Base-by-base conservation (phyloP, 495 filamentous ascomycete species). In the Daldinia childiae region DNA sequence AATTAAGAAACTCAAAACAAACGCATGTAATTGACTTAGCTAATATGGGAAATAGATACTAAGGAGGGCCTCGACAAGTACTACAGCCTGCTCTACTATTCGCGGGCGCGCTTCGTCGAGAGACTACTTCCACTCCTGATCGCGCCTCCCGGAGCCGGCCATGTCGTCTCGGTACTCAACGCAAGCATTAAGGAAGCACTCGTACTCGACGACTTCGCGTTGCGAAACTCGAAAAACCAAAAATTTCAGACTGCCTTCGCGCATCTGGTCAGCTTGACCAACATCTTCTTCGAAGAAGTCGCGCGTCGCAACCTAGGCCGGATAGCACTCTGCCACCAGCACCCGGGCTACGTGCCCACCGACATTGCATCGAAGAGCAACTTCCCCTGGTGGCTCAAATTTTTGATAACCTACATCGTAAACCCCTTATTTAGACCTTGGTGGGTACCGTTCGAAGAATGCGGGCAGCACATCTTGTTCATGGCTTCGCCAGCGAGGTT, bases 41-140 rank as follows among this genome's bases (percentile, higher is more conserved):
- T 45, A 39, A 41, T 6, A 43, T 29, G 57, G 26, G 30, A 27
- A 58, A 26, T 45, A 76, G 75, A 76, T 27, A 74, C 70, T 4
- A 21, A 52, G 26, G 77, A 76, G 45, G 73, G 73, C 39, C 63
- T 76, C 43, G 73, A 74, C 38, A 62, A 59, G 50, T 60, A 64
- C 36, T 64, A 70, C 64, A 64, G 60, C 26, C 65, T 77, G n/a
- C 54, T 66, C 41, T 76, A 74, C 50, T 77, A 72, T 48, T 77
- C 75, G 12, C 70, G 76, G 51, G 68, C 71, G 58, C 58, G 74
- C n/a, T 55, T 65, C 54, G 34, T 61, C 58, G 66, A 69, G 0
- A 38, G 51, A 11, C 43, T 74, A 19, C 66, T 74, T 54, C 64
- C 74, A 15, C 72, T 75, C 8, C 72, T 72, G n/a, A 48, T 58